These are phyloP conservation scores for Discostella stelligeroides DNA, from an alignment of 108 stramenopile species.

Conservation along the genomic window DNA sequence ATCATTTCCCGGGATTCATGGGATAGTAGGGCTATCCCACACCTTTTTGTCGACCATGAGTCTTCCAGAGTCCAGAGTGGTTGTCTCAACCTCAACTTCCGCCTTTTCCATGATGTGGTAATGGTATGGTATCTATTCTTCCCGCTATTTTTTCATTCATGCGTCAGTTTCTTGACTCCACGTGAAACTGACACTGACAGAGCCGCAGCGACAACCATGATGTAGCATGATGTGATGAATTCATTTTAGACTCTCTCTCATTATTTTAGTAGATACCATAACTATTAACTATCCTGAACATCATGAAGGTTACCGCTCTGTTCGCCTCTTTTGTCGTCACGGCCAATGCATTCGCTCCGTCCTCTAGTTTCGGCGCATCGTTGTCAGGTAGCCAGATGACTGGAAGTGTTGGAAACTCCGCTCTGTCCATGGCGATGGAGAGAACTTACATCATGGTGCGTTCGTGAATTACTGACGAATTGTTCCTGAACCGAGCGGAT, in stretches of 20 bases:
- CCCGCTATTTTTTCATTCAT: no score
- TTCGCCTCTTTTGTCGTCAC: slow-evolving; percentile 32
- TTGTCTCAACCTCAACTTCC: no score
- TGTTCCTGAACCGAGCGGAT: not conserved
- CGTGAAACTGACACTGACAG: no score
- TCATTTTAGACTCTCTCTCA: no score
- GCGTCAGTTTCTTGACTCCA: no score
- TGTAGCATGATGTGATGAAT: no score
- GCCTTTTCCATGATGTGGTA: no score
- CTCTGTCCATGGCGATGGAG: slow-evolving; percentile 67
- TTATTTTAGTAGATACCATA: not conserved
- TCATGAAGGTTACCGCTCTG: slow-evolving; percentile 46
- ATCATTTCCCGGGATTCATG: not conserved
- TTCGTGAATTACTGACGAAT: slow-evolving; percentile 22
- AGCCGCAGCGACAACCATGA: no score
- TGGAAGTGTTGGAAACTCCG: no score
- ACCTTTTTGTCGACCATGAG: no score
- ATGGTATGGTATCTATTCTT: no score
- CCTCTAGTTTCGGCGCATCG: slow-evolving; percentile 29
- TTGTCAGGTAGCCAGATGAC: slow-evolving; percentile 36
- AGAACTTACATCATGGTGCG: slow-evolving; percentile 84
- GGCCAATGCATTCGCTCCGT: slow-evolving; percentile 50
- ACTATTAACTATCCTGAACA: not conserved
- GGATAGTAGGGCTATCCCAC: not conserved
- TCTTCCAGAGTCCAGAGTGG: no score